Percentiles rank a stretch among this genome's conserved stretches.
These are phyloP conservation scores for Saxophila tyrrhenica DNA, from an alignment of 495 filamentous ascomycete species.

Conservation along the genomic window DNA sequence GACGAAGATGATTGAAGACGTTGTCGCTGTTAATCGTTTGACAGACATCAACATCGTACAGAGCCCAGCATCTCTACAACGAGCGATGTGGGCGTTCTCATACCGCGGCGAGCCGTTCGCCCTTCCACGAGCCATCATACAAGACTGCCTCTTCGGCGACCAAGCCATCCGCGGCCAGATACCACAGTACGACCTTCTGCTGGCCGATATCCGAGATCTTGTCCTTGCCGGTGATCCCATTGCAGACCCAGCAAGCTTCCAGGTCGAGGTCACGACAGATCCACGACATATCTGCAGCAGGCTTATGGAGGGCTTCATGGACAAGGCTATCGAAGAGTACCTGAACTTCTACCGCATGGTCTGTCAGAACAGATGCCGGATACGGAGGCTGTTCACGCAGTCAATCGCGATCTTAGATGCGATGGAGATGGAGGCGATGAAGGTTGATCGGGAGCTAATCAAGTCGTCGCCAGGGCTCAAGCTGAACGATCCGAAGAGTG, in stretches of 20 bases:
- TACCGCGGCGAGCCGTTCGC: constrained; percentile 61
- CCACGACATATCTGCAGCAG: constrained; percentile 64
- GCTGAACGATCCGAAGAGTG: background rate
- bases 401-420: constrained; percentile 72
- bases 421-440: constrained; percentile 56
- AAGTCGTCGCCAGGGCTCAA: background rate
- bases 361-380: constrained; percentile 81
- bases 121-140: constrained; percentile 72
- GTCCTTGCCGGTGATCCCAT: constrained; percentile 62
- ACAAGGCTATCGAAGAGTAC: constrained; percentile 60
- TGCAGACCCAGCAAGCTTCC: constrained; percentile 59
- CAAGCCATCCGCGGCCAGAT: constrained; percentile 47
- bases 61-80: background rate
- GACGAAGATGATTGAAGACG: constrained; percentile 60
- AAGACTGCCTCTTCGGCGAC: constrained; percentile 62
- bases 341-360: constrained; percentile 70
- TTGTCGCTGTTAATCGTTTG: constrained; percentile 36
- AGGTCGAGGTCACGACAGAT: constrained; percentile 61
- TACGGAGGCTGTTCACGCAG: constrained; percentile 74
- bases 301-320: constrained; percentile 70
- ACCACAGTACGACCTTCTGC: constrained; percentile 61
- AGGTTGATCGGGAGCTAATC: constrained; percentile 7
- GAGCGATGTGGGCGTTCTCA: background rate
- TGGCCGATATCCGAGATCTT: constrained; percentile 64
- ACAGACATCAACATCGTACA: constrained; percentile 35